Base-by-base conservation (phyloP, 306 rosid species). In the Trifolium pratense region DNA sequence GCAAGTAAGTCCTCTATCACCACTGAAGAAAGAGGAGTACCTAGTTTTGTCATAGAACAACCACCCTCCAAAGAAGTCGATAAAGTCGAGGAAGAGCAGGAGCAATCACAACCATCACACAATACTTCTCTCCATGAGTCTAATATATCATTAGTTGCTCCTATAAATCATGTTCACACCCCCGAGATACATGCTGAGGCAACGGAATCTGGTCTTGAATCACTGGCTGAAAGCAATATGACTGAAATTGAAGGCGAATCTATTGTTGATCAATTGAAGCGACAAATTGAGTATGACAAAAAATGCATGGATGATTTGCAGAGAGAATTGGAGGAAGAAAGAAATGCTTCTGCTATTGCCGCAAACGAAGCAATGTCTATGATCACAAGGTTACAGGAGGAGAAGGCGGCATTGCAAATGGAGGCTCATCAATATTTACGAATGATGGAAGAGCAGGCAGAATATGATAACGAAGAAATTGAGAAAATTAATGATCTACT, bases 371-470 rank as follows among this genome's bases (percentile, higher is more conserved):
- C 98, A 15, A 88, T 94, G 98, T 89, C 97, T 79, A 91, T 94
- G 98, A 94, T 94, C 68, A 94, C 94, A 18, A 86, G 93, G 87
- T 83, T 94, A 70, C 98, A 94, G 67, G 96, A 89, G 83, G 98
- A 94, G 86, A 94, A 94, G 82, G 91, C 98, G 32, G 82, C 93
- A 13, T 78, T 94, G 34, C 92, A 88, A 42, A 88, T 91, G 98
- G 97, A 94, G 80, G 89, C 96, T 78, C 90, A 84, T 78, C 98
- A 91, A 59, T 89, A 89, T 74, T 83, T 94, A 68, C 84, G 97
- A 76, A 89, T 94, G 97, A 91, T 88, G 96, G 98, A 94, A 71
- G 98, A 94, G 83, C 98, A 94, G 85, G 92, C 97, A 57, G 97
- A 94, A 85, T 87, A 88, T 71, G 98, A 94, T 53, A 89, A 80